Base-by-base conservation (phyloP, 805 yeast genomes). In the Kodamaea neixiangensis region DNA sequence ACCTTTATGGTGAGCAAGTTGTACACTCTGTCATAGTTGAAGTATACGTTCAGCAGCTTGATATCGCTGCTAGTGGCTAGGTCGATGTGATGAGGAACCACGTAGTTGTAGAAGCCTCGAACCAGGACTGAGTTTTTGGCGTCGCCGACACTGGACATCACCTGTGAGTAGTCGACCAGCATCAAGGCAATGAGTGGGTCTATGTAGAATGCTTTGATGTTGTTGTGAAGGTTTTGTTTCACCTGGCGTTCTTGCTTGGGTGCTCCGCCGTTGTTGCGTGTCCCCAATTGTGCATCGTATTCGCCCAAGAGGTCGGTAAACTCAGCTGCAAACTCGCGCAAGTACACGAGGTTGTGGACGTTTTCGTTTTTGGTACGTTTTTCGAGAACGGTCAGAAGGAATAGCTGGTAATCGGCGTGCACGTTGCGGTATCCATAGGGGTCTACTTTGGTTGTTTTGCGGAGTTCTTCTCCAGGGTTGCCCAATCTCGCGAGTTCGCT, bases 181-280 rank as follows among this genome's bases (percentile, higher is more conserved):
- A 65, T 57, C 46, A 66, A 59, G 20, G 76, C 78, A 48, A 73
- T 59, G 44, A 73, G 63, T 7, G 76, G 77, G 44, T 73, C 76
- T 14, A 73, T 55, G 55, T 65, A 74, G 43, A 72, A 66, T 49
- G 66, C 65, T 41, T 62, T 63, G 51, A 74, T 63, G 51, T 67
- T 64, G 43, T 63, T 70, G 56, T 70, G 58, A 39, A 74, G 56
- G 47, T 65, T 60, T 41, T 65, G 64, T 25, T 76, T 66, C 55
- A 67, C 65, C 56, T 71, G 74, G 14, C 48, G 31, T 37, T 45
- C 48, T 19, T 47, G 49, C 10, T 33, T 40, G 9, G 46, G 37
- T 2, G 39, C 44, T 5, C 15, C 39, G 3, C 20, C n/a, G 29
- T 11, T 29, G 33, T n/a, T 10, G 34, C 35, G n/a, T n/a, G n/a